phyloP scores from a whole-genome alignment of 345 rosid species.

The Arabidopsis arenosa region DNA sequence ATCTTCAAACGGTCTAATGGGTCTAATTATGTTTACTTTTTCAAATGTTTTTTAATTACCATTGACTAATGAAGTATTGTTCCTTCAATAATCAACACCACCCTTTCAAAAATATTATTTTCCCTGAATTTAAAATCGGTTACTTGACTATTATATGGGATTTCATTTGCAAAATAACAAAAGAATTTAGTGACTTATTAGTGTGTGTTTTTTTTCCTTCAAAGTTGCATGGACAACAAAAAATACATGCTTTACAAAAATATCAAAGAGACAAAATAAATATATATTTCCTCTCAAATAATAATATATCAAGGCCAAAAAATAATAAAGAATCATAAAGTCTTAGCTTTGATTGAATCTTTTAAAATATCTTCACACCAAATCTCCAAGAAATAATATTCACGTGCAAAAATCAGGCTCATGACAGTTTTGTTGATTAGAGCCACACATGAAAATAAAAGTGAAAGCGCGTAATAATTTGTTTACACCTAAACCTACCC shows the following conservation, averaged over 20 bases:
- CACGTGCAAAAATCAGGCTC: conserved; percentile 20
- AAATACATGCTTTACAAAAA: not conserved
- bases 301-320: not conserved
- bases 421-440: conserved; percentile 1
- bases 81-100: not conserved
- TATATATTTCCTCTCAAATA: not conserved
- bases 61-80: not conserved
- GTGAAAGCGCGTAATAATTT: conserved; percentile 20
- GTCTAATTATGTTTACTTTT: conserved; percentile 11
- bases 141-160: not conserved
- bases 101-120: not conserved
- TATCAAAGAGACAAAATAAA: not conserved
- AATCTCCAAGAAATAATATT: conserved; percentile 8
- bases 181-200: not conserved
- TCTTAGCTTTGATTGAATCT: not conserved
- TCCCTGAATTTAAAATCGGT: not conserved
- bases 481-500: conserved; percentile 23
- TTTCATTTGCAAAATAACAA: not conserved
- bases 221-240: not conserved
- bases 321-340: conserved; percentile 18
- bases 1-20: conserved; percentile 11
- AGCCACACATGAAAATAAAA: conserved; percentile 28
- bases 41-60: not conserved
- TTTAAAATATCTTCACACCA: conserved; percentile 29
- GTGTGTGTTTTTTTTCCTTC: not conserved